Evolutionary conservation across 2,329 filamentous ascomycete species (phyloP), one percentile per base, ranked within the genome.

Genomic region (Ilyonectria sp.): DNA sequence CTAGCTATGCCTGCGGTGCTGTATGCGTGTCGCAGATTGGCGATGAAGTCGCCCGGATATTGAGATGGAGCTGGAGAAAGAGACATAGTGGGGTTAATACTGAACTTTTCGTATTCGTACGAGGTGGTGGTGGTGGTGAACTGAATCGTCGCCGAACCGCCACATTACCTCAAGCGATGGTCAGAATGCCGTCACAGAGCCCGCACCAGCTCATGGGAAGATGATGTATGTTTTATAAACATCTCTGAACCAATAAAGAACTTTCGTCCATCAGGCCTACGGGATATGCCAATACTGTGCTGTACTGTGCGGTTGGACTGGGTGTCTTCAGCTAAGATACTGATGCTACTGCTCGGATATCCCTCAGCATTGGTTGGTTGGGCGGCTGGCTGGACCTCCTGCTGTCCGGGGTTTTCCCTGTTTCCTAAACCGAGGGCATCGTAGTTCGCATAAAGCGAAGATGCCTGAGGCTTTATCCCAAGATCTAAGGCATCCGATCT

Each of bases 91-190:
- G 6, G 37, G 35, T 37, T 37, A 35, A 29, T 19, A 10, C n/a
- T 5, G 40, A 17, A 19, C 17, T 11, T 44, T 43, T 61, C 53
- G 56, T 69, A 71, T 72, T 72, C 55, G 64, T 69, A 69, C 70
- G 46, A 60, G 17, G 37, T 31, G 21, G 46, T 54, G 26, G 23
- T 26, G 23, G 26, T 43, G 50, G 50, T 53, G 26, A 62, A 56
- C 52, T 55, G 31, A 63, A 63, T 63, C 43, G 46, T 40, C 29
- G 52, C 43, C 26, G 31, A 50, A 43, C 31, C 31, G 52, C 31
- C 52, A 43, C 60, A 47, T 62, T 62, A 29, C 43, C 43, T 37
- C 49, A n/a, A 53, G 49, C 33, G 11, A 21, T 21, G 44, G 11
- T 13, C 11, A 23, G 40, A 43, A 43, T n/a, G 6, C 40, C 2